phyloP scores from a whole-genome alignment of 2,329 filamentous ascomycete species.

The Endoconidiophora polonica region DNA sequence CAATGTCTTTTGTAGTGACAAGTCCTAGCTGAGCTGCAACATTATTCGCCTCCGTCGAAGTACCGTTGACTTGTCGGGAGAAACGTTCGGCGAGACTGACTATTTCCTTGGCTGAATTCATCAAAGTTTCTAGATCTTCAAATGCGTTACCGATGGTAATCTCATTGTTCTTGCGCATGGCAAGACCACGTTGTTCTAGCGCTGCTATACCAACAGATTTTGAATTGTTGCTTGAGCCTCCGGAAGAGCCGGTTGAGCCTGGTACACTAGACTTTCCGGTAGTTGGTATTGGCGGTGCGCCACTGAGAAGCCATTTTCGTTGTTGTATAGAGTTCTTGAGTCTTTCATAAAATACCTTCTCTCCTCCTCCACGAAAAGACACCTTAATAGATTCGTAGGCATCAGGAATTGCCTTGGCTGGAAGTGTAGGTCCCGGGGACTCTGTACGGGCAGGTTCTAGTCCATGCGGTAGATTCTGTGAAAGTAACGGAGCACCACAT shows the following conservation, averaged over 20 bases:
- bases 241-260: too few species aligned
- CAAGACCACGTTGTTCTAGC: slow-evolving; percentile 68
- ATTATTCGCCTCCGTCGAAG: slow-evolving; percentile 52
- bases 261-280: slow-evolving; percentile 22
- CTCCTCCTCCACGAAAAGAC: slow-evolving; percentile 78
- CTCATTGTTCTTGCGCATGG: slow-evolving; percentile 83
- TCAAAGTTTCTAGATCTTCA: slow-evolving; percentile 87
- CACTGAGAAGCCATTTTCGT: slow-evolving; percentile 85
- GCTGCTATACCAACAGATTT: slow-evolving; percentile 81
- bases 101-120: slow-evolving; percentile 95
- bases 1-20: slow-evolving; percentile 89
- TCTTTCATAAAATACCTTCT: slow-evolving; percentile 77
- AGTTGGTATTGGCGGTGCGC: slow-evolving; percentile 72
- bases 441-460: slow-evolving; percentile 36
- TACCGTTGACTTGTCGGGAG: slow-evolving; percentile 47
- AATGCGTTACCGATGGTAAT: slow-evolving; percentile 85
- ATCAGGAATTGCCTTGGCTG: slow-evolving; percentile 26
- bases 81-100: slow-evolving; percentile 84
- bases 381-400: slow-evolving; percentile 67
- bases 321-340: slow-evolving; percentile 79
- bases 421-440: slow-evolving; percentile 61
- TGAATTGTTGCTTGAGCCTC: slow-evolving; percentile 11
- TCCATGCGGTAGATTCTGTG: slow-evolving; percentile 27
- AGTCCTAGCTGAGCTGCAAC: slow-evolving; percentile 57
- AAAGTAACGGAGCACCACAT: slow-evolving; percentile 61